Evolutionary conservation across 2,329 filamentous ascomycete species (phyloP).

Genomic region (Neofusicoccum parvum): DNA sequence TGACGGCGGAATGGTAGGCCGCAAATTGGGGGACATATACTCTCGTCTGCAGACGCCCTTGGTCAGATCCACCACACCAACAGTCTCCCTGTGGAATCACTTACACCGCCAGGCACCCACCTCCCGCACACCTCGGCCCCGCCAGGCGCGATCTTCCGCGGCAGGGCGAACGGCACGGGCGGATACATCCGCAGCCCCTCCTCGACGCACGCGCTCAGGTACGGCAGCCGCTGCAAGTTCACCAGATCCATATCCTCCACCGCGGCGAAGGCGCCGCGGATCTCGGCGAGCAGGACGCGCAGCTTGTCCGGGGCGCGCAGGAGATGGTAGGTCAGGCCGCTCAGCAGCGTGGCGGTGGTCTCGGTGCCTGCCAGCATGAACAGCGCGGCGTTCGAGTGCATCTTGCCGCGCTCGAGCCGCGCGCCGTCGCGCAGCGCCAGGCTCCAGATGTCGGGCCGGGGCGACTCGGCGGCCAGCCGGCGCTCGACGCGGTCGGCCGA

Average conservation of each 20-base stretch:
- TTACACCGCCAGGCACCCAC: conserved; percentile 27
- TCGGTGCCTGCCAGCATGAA: conserved; percentile 43
- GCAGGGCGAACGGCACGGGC: conserved; percentile 39
- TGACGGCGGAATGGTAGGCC: conserved; percentile 29
- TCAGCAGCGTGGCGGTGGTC: conserved; percentile 34
- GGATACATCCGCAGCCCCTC: conserved; percentile 34
- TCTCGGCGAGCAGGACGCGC: too few relatives aligned
- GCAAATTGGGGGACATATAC: conserved; percentile 22
- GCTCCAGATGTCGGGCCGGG: conserved; percentile 42
- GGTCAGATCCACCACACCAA: neutral
- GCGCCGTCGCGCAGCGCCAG: conserved; percentile 33
- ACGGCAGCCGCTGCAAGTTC: too few relatives aligned
- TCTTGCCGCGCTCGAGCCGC: neutral
- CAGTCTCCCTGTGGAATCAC: neutral
- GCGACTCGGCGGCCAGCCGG: conserved; percentile 23
- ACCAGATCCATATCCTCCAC: too few relatives aligned
- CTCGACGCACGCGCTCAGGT: too few relatives aligned
- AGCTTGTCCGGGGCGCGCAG: too few relatives aligned
- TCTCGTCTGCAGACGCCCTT: neutral
- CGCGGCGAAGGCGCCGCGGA: too few relatives aligned
- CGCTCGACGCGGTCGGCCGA: conserved; percentile 26
- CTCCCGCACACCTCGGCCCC: conserved; percentile 30
- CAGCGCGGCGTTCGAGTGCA: conserved; percentile 24
- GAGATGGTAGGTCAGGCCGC: too few relatives aligned
- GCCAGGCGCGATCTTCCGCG: conserved; percentile 29